Percentiles rank a stretch among this genome's conserved stretches.
These are phyloP conservation scores for Mycena rosella DNA, from an alignment of 768 basidiomycete species.

Conservation along the genomic window DNA sequence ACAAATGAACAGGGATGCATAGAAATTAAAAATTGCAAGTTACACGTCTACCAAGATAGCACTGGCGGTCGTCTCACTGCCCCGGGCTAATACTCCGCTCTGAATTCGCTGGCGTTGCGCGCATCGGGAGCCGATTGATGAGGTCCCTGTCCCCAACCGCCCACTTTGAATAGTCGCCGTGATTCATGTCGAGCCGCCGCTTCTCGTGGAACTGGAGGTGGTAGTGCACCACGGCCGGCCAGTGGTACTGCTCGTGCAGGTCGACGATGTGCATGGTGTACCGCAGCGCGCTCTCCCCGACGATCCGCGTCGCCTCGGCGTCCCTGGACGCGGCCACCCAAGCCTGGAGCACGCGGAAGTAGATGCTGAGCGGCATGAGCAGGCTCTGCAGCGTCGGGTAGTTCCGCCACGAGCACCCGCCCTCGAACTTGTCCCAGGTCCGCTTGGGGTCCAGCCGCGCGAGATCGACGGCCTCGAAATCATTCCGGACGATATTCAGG, in stretches of 20 bases:
- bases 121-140: neutral
- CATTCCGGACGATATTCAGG: slow-evolving; percentile 18
- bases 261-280: slow-evolving; percentile 22
- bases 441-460: slow-evolving; percentile 14
- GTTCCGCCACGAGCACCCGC: slow-evolving; percentile 8
- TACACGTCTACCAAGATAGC: no score
- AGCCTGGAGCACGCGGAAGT: slow-evolving; percentile 22
- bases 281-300: slow-evolving; percentile 11
- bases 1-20: no score
- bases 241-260: slow-evolving; percentile 13
- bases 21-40: no score
- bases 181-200: slow-evolving; percentile 14
- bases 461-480: slow-evolving; percentile 20
- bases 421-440: neutral
- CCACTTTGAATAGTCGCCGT: slow-evolving; percentile 21
- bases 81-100: no score
- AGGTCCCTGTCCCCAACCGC: slow-evolving; percentile 14
- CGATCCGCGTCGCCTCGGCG: neutral
- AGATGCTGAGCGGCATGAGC: slow-evolving; percentile 14
- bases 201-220: slow-evolving; percentile 27
- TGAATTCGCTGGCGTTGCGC: no score
- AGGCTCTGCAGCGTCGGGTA: slow-evolving; percentile 20
- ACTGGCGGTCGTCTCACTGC: no score
- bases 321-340: slow-evolving; percentile 4
- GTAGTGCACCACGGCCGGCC: slow-evolving; percentile 22